Evolutionary conservation across 495 filamentous ascomycete genomes (phyloP).

Genomic region (Darksidea phi): DNA sequence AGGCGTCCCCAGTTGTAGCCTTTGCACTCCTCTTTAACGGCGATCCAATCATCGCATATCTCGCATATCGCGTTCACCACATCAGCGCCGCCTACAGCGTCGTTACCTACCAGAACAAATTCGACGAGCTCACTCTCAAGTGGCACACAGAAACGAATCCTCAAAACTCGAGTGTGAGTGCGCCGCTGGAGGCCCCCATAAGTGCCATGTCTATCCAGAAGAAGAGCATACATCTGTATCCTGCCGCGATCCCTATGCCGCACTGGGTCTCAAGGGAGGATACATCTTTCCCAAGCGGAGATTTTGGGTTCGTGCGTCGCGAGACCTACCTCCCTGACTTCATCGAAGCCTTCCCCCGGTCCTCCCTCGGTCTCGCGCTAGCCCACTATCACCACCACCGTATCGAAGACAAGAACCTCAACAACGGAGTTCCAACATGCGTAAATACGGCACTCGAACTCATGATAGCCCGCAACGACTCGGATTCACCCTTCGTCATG

Average conservation of each 20-base stretch:
- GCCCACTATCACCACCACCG: slow-evolving; percentile 21
- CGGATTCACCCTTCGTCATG: neutral
- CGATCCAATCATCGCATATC: slow-evolving; percentile 6
- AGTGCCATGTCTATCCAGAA: neutral
- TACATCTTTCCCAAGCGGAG: neutral
- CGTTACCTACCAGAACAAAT: neutral
- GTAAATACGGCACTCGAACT: slow-evolving; percentile 26
- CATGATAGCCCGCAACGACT: slow-evolving; percentile 18
- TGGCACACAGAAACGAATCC: no score
- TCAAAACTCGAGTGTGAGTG: neutral
- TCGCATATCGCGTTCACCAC: neutral
- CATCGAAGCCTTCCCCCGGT: slow-evolving; percentile 16
- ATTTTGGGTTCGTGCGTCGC: slow-evolving; percentile 6
- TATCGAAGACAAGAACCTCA: slow-evolving; percentile 4
- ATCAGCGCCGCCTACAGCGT: neutral
- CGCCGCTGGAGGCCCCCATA: neutral
- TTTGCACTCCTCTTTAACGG: slow-evolving; percentile 7
- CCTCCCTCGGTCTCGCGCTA: slow-evolving; percentile 13
- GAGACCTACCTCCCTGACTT: slow-evolving; percentile 12
- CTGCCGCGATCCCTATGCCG: slow-evolving; percentile 13
- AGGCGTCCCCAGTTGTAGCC: slow-evolving; percentile 1
- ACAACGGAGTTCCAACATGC: slow-evolving; percentile 20
- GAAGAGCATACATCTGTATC: slow-evolving; percentile 5
- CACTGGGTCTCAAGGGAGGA: slow-evolving; percentile 2
- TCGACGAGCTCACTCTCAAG: slow-evolving; percentile 3